These are phyloP conservation scores for Fusarium concolor DNA, from an alignment of 2,329 filamentous ascomycete species.

Conservation along the genomic window DNA sequence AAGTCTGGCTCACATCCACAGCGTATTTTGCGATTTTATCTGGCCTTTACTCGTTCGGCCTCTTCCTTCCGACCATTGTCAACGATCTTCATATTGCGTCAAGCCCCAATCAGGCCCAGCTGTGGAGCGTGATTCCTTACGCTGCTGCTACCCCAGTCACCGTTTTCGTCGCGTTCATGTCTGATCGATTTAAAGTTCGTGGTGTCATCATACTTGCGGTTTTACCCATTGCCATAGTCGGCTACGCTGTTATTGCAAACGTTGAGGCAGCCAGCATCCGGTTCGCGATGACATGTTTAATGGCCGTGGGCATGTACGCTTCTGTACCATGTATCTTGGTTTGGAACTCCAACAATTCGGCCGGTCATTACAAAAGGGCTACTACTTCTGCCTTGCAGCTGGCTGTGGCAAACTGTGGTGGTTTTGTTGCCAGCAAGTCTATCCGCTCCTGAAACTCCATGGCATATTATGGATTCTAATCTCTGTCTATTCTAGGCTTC, in stretches of 20 bases:
- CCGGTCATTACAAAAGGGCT: conserved; percentile 76
- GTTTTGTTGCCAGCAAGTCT: conserved; percentile 2
- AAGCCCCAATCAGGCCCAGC: background rate
- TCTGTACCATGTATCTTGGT: conserved; percentile 72
- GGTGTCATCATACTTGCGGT: conserved; percentile 1
- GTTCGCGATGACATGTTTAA: conserved; percentile 75
- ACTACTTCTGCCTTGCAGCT: conserved; percentile 65
- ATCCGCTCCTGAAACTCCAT: fast-evolving
- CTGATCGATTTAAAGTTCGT: background rate
- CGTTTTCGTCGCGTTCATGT: background rate
- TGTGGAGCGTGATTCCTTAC: background rate
- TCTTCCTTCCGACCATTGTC: conserved; percentile 1
- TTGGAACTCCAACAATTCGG: conserved; percentile 76
- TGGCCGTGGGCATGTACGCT: conserved; percentile 73
- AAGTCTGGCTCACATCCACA: conserved; percentile 11
- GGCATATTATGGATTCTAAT: background rate
- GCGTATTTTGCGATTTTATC: conserved; percentile 6
- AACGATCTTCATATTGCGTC: conserved; percentile 5
- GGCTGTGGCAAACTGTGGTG: conserved; percentile 4
- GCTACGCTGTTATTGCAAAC: conserved; percentile 1
- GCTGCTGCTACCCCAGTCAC: background rate
- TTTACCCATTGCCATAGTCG: conserved; percentile 1
- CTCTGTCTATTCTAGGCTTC: background rate
- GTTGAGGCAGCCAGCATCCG: conserved; percentile 54
- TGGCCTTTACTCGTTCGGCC: conserved; percentile 6